A percentile compares a stretch with the other conserved stretches of the same genome.
phyloP scores from a whole-genome alignment of 2,329 filamentous ascomycete genomes.

The Fusarium pilosicola region DNA sequence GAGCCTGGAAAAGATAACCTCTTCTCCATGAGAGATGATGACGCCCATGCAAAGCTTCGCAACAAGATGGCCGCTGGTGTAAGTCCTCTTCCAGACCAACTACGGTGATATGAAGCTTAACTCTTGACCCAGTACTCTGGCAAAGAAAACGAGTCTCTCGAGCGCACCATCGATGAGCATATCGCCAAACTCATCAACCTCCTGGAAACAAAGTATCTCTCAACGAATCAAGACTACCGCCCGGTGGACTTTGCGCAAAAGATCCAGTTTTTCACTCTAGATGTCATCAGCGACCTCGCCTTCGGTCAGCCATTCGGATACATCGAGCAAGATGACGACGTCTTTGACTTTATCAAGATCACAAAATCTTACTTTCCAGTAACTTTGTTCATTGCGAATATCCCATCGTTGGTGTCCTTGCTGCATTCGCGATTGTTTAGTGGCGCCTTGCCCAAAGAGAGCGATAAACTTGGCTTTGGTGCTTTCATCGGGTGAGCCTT shows the following conservation, averaged over 20 bases:
- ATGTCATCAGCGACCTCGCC: constrained; percentile 62
- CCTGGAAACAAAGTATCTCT: constrained; percentile 56
- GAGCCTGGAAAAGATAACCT: constrained; percentile 63
- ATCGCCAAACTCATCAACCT: constrained; percentile 57
- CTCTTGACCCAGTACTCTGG: constrained; percentile 52
- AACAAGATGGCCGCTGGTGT: constrained; percentile 64
- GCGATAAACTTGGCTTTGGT: constrained; percentile 39
- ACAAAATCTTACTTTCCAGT: constrained; percentile 7
- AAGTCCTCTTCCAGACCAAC: constrained; percentile 12
- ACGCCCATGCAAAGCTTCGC: constrained; percentile 56
- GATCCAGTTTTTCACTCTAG: constrained; percentile 62
- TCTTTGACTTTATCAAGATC: constrained; percentile 51
- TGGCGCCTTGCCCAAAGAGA: constrained; percentile 51
- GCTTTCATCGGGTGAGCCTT: constrained; percentile 13
- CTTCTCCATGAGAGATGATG: constrained; percentile 61
- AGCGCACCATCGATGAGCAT: constrained; percentile 59
- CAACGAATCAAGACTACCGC: constrained; percentile 38
- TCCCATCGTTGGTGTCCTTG: not conserved
- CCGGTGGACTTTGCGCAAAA: constrained; percentile 59
- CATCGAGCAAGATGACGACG: constrained; percentile 56
- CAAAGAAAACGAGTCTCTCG: constrained; percentile 62
- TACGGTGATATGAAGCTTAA: not conserved
- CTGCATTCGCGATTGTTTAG: not conserved
- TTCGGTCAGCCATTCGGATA: constrained; percentile 62
- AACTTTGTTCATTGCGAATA: constrained; percentile 1